Base-by-base conservation (phyloP, 2,329 filamentous ascomycete species). In the Botrytis paeoniae region DNA sequence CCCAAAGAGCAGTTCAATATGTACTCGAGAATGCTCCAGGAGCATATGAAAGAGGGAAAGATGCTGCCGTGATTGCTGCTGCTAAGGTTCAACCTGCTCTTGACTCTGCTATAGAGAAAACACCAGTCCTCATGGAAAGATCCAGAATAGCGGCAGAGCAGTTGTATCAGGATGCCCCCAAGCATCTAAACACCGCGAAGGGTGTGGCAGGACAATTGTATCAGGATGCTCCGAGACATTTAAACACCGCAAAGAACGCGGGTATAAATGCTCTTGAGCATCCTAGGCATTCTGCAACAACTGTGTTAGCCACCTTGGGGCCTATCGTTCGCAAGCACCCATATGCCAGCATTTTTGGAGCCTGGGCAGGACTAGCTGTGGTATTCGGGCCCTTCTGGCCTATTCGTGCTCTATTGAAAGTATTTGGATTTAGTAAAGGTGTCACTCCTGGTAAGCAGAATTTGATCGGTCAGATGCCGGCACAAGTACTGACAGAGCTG, bases 361-460 rank as follows among this genome's bases (percentile, higher is more conserved):
- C 39, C 20, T 71, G 69, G 60, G 29, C 48, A 35, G 35, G 35
- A 54, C 18, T 65, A 25, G 60, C 69, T 32, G 59, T 65, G 25
- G 9, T 37, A 57, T 57, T 65, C 35, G 70, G 70, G 25, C 39
- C 39, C n/a, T 10, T 61, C 37, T 69, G 70, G 70, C 70, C 63
- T 43, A 4, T 72, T 60, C 37, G 63, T 35, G 9, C 37, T 45
- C 25, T 72, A 22, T 54, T 68, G 32, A 60, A n/a, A 48, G 39
- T 72, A 20, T 60, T 72, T 32, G 70, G 70, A 37, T 72, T 72
- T 60, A 4, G 62, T 48, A 69, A 72, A 61, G 63, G 63, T 12
- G 29, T 70, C 25, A 48, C 22, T 35, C 57, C 41, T n/a, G n/a
- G 68, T 43, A 45, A 59, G 68, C 35, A 32, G 25, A 32, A 7